These are phyloP conservation scores for Naegleria gruberi DNA, from an alignment of 208 protist species.

Conservation along the genomic window DNA sequence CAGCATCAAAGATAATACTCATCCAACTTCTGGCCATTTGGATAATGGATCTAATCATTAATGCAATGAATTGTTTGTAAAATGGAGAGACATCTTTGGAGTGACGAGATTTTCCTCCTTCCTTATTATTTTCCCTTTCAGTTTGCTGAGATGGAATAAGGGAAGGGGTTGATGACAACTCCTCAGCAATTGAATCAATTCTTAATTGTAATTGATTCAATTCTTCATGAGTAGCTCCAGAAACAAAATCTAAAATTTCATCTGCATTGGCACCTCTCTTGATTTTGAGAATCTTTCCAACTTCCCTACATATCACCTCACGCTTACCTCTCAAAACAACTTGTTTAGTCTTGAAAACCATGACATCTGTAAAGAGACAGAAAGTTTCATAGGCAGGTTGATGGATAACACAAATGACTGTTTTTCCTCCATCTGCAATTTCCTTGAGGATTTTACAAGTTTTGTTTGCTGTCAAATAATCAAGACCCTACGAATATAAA, in stretches of 20 bases:
- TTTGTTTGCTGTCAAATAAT: background rate
- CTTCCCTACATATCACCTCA: background rate
- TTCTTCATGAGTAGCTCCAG: background rate
- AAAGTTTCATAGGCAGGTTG: slow-evolving; percentile 46
- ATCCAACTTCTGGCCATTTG: background rate
- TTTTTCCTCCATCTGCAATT: slow-evolving; percentile 7
- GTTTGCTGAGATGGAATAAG: background rate
- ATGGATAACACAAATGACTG: slow-evolving; percentile 44
- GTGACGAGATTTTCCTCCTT: background rate
- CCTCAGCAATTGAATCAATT: background rate
- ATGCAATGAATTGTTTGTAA: background rate
- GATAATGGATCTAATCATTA: background rate
- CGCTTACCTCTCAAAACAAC: background rate
- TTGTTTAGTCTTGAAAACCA: slow-evolving; percentile 10
- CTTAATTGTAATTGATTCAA: slow-evolving; percentile 24
- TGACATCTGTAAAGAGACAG: slow-evolving; percentile 1
- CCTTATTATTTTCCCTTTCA: background rate
- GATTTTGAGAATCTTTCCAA: slow-evolving; percentile 22
- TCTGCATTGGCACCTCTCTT: background rate
- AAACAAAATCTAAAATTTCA: slow-evolving; percentile 28
- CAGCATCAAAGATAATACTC: background rate
- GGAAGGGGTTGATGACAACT: background rate
- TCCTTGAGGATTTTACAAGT: background rate
- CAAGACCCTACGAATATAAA: no score
- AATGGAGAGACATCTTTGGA: background rate